Base-by-base conservation (phyloP, 2,329 filamentous ascomycete genomes). In the Tolypocladium pustulatum region DNA sequence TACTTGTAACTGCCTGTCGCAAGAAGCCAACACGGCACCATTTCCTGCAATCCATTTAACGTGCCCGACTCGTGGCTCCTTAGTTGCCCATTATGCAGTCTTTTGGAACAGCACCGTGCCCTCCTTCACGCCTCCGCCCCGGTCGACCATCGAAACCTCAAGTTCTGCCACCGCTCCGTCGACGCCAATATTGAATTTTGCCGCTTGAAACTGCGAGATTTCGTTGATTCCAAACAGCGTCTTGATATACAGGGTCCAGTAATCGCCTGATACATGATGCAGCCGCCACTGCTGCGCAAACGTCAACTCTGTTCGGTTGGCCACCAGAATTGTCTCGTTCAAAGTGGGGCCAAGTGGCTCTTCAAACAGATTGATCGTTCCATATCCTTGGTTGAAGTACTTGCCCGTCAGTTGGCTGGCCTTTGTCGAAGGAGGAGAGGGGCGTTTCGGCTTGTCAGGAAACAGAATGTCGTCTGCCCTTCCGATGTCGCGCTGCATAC, bases 381-480 rank as follows among this genome's bases (percentile, higher is more conserved):
- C 67, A 65, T 78, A 80, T 3, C 71, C 77, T 2, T 73, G 70
- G 57, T 81, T 70, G 58, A 65, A 72, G 61, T 80, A 81, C 1
- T 68, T 75, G 3, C 79, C 78, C 1, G 65, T 64, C 9, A 70
- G 59, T 0, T 62, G 56, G 60, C 74, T 74, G 43, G 64, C 64
- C 12, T 65, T n/a, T n/a, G n/a, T n/a, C n/a, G n/a, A n/a, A n/a
- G n/a, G n/a, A n/a, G n/a, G n/a, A n/a, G n/a, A n/a, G n/a, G n/a
- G n/a, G n/a, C n/a, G n/a, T n/a, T n/a, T n/a, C n/a, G n/a, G n/a
- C n/a, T n/a, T n/a, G n/a, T 61, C 2, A 78, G 0, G 76, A 75
- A 61, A 80, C 37, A 75, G 63, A 1, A 62, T 62, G 6, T 74
- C 66, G 4, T 71, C 61, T 2, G 70, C 71, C 2, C 69, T 52